A percentile compares a stretch with the other conserved stretches of the same genome.
phyloP scores from a whole-genome alignment of 108 stramenopile species.

The Tribonema minus region DNA sequence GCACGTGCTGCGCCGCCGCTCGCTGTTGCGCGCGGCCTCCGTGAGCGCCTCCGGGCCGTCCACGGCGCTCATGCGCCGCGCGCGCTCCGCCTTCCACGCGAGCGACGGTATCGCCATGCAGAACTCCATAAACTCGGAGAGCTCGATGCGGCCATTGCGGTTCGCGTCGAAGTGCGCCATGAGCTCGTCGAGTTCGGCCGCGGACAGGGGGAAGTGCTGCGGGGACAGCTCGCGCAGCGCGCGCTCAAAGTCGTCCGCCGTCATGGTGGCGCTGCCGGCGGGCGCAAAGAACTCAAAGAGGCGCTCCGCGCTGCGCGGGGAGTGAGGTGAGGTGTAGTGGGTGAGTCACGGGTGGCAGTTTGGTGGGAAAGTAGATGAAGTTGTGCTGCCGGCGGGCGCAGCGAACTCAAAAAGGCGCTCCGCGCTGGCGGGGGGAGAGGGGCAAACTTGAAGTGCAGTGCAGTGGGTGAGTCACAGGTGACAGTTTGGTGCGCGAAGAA shows the following conservation, averaged over 20 bases:
- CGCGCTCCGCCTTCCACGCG: conserved; percentile 39
- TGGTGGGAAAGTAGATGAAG: background rate
- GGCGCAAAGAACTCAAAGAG: conserved; percentile 43
- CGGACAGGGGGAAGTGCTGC: background rate
- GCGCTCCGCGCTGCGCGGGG: conserved; percentile 12
- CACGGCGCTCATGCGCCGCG: conserved; percentile 7
- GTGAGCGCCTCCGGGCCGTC: too few relatives aligned
- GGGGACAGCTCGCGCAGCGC: conserved; percentile 17
- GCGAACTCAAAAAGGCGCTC: conserved; percentile 34
- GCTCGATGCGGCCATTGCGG: conserved; percentile 25
- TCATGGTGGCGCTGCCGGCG: conserved; percentile 13
- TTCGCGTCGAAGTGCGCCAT: conserved; percentile 11
- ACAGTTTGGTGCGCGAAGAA: conserved; percentile 2
- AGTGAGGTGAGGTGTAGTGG: background rate
- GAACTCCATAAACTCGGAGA: conserved; percentile 40
- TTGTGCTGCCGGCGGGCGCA: conserved; percentile 1
- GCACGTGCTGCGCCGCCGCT: background rate
- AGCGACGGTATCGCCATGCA: conserved; percentile 39
- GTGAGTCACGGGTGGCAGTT: background rate
- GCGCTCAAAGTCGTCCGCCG: conserved; percentile 12
- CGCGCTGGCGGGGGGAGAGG: background rate
- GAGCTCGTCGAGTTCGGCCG: conserved; percentile 19
- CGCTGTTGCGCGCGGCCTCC: background rate
- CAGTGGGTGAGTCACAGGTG: background rate
- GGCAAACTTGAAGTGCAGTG: background rate